These are phyloP conservation scores for Neoboletus subvelutipes DNA, from an alignment of 768 basidiomycete genomes.

Conservation along the genomic window DNA sequence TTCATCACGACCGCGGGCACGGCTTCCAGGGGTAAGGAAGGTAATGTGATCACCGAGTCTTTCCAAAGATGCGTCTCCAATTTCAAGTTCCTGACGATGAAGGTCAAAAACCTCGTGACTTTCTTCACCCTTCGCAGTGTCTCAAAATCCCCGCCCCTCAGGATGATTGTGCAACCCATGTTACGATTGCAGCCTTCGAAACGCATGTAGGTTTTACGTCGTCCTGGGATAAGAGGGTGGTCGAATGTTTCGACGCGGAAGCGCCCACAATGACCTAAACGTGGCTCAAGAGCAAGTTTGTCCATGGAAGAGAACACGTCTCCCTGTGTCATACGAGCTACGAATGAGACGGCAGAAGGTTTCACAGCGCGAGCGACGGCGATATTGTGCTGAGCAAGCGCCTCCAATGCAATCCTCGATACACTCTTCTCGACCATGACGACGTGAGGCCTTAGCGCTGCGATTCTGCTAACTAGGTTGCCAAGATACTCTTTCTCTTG, in stretches of 20 bases:
- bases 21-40: conserved; percentile 63
- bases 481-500: conserved; percentile 93
- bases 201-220: conserved; percentile 94
- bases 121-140: conserved; percentile 85
- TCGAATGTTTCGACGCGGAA: conserved; percentile 94
- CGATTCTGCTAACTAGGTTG: conserved; percentile 84
- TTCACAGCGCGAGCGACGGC: conserved; percentile 91
- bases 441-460: conserved; percentile 88
- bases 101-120: conserved; percentile 87
- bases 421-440: conserved; percentile 91
- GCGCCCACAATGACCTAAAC: conserved; percentile 81
- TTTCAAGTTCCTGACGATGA: conserved; percentile 91
- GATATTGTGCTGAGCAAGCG: conserved; percentile 79
- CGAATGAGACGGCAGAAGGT: conserved; percentile 78
- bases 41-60: conserved; percentile 77
- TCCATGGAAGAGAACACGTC: conserved; percentile 97
- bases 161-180: conserved; percentile 91
- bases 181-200: conserved; percentile 95
- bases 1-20: conserved; percentile 43
- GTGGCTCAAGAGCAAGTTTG: conserved; percentile 85
- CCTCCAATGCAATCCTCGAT: conserved; percentile 86
- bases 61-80: conserved; percentile 95
- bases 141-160: conserved; percentile 84
- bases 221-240: conserved; percentile 90
- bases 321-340: conserved; percentile 92